Conservation (phyloP, 345 rosid genomes). For the Adansonia digitata region DNA sequence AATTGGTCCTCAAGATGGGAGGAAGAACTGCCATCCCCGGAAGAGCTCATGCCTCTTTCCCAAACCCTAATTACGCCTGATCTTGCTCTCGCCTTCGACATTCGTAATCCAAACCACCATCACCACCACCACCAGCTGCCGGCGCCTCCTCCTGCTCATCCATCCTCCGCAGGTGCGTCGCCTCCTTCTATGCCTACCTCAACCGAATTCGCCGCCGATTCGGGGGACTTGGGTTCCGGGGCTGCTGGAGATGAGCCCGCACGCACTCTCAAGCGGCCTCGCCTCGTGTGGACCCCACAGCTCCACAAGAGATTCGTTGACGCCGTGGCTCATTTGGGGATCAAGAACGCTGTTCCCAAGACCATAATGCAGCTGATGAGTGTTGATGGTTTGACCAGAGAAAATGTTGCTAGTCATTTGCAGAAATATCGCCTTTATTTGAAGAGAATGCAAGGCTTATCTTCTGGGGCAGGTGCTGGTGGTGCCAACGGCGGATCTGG, state of each 20-base stretch:
- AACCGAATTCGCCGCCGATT: neutral
- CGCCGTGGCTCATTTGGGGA: neutral
- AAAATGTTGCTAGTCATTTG: neutral
- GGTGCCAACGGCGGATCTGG: neutral
- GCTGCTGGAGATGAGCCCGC: neutral
- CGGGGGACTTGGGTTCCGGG: neutral
- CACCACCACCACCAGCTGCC: neutral
- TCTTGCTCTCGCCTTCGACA: neutral
- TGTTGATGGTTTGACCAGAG: conserved; percentile 2
- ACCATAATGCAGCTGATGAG: neutral
- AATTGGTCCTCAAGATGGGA: neutral
- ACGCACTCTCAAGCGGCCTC: neutral
- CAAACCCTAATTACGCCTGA: conserved; percentile 2
- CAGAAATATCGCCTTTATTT: neutral
- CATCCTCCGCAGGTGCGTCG: neutral
- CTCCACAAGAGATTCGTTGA: neutral
- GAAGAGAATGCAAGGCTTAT: neutral
- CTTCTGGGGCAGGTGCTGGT: neutral
- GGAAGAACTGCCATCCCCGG: neutral
- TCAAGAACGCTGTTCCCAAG: neutral
- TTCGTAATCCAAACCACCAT: neutral
- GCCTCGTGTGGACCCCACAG: neutral
- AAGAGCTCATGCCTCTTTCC: neutral
- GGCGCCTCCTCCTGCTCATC: neutral
- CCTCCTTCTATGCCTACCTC: neutral